These are phyloP conservation scores for Talaromyces stipitatus DNA, from an alignment of 495 filamentous ascomycete species.

Conservation along the genomic window DNA sequence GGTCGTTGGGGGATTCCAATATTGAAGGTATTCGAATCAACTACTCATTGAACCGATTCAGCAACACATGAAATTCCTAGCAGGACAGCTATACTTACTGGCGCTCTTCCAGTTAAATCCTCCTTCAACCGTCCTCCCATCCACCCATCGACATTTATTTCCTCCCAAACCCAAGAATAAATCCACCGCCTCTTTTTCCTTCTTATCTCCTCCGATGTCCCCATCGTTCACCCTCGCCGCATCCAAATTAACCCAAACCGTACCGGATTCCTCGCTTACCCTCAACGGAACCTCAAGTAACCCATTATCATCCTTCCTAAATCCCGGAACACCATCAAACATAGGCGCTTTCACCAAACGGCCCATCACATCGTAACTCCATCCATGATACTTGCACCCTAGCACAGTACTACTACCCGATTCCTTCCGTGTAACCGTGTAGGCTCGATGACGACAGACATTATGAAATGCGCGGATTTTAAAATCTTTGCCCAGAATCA, in stretches of 20 bases:
- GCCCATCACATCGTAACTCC: constrained; percentile 51
- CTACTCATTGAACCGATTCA: not conserved
- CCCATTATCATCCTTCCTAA: constrained; percentile 46
- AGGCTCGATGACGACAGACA: constrained; percentile 52
- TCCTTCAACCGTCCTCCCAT: constrained; percentile 29
- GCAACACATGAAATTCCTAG: not conserved
- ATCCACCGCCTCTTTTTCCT: constrained; percentile 9
- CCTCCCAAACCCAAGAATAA: constrained; percentile 3
- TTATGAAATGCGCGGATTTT: constrained; percentile 52
- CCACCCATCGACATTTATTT: constrained; percentile 18
- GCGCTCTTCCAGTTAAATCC: constrained; percentile 40
- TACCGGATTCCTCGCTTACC: constrained; percentile 18
- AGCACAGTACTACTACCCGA: constrained; percentile 43
- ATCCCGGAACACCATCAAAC: constrained; percentile 46
- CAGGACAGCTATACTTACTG: constrained; percentile 11
- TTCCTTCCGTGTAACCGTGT: constrained; percentile 44
- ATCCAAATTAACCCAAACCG: constrained; percentile 39
- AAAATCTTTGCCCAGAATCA: constrained; percentile 39
- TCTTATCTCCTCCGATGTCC: constrained; percentile 7
- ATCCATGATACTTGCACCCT: constrained; percentile 55
- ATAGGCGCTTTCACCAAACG: constrained; percentile 52
- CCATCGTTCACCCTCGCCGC: constrained; percentile 9
- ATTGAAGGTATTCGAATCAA: constrained; percentile 2
- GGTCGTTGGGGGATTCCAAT: not conserved
- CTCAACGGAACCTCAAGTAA: constrained; percentile 37